Base-by-base conservation (phyloP, 1,284 basidiomycete genomes). In the Chalciporus sp. region DNA sequence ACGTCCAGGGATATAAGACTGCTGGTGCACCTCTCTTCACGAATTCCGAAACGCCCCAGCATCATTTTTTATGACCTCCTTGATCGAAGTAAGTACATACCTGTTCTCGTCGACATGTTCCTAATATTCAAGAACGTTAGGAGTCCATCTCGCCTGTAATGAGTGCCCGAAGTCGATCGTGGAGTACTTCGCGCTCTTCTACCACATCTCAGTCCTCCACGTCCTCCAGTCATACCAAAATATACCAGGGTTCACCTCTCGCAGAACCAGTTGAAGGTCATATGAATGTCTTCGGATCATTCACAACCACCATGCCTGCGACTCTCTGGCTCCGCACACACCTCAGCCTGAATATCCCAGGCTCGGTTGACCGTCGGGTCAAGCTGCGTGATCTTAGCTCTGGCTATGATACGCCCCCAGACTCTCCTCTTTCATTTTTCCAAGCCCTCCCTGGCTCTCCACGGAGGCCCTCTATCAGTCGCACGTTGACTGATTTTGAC, bases 211-310 rank as follows among this genome's bases (percentile, higher is more conserved):
- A 62, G 31, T 68, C 69, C 4, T 68, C 70, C 7, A 68, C 67
- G 33, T 53, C 67, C 5, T 62, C 68, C 20, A 63, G 74, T 48
- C 69, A 71, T 27, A 48, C 70, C 4, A 59, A 47, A 43, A 46
- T 70, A 26, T 51, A 39, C 58, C 46, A 77, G 67, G 58, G 56
- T 67, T 61, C 52, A 59, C 68, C 37, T 47, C 73, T 19, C 49
- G 68, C 52, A 59, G 69, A 47, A 55, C 67, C 66, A 35, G 40
- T 53, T 2, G 62, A 69, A 35, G 69, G 73, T n/a, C 60, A 57
- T 19, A 60, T 72, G 20, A 65, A 70, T 44, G 78, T 71, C 27
- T 72, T 72, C 54, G 82, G 82, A 31, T 79, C 82, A 10, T 84
- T 84, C 58, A 74, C 76, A 2, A 72, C 72, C 1, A 74, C 72